phyloP scores from a whole-genome alignment of 441 rosid species.

The Erodium texanum region DNA sequence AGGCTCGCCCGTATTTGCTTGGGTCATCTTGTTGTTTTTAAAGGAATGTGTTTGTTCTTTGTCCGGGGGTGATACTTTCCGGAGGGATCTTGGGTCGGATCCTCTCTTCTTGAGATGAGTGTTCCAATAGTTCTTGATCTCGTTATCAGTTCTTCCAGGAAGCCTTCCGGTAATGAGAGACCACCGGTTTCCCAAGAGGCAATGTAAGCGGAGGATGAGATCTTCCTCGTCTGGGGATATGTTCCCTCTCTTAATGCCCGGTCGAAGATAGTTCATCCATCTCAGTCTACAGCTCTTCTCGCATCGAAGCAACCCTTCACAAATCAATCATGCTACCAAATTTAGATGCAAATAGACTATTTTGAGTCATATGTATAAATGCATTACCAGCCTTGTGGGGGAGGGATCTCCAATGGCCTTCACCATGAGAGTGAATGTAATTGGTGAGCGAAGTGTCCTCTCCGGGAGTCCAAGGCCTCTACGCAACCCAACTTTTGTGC shows the following conservation, averaged over 20 bases:
- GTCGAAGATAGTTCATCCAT: conserved; percentile 65
- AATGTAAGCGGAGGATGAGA: conserved; percentile 47
- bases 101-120: conserved; percentile 43
- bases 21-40: not conserved
- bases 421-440: conserved; percentile 53
- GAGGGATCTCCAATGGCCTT: conserved; percentile 59
- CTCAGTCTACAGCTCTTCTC: conserved; percentile 64
- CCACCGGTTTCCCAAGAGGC: conserved; percentile 62
- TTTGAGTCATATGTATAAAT: not conserved
- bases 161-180: conserved; percentile 63
- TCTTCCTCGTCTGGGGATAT: conserved; percentile 54
- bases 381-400: conserved; percentile 51
- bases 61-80: conserved; percentile 14
- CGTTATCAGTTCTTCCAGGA: conserved; percentile 74
- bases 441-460: conserved; percentile 51
- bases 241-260: conserved; percentile 62
- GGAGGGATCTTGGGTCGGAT: conserved; percentile 31
- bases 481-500: conserved; percentile 53
- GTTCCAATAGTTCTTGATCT: conserved; percentile 65
- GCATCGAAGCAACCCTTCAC: conserved; percentile 46
- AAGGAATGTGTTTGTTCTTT: not conserved
- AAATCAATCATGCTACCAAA: not conserved
- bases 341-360: not conserved
- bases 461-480: conserved; percentile 61
- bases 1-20: not conserved